Evolutionary conservation across 805 yeast species (phyloP), one percentile per base, ranked within the genome.

Genomic region (Peterozyma toletana): DNA sequence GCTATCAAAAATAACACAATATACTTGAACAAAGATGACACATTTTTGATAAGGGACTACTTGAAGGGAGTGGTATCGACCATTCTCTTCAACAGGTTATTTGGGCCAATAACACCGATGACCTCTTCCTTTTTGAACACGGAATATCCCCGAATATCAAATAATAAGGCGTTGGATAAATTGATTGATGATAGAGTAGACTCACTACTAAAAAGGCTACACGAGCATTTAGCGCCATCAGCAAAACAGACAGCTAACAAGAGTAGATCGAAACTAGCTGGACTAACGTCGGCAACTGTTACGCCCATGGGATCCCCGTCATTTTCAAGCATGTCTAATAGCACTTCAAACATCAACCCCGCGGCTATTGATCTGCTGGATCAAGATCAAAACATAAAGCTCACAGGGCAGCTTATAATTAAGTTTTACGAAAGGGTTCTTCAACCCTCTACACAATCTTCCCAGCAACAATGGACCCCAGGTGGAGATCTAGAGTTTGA

Each of bases 1-100:
- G 27, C 27, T 7, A 21, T 21, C 27, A 21, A 21, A 7, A 21
- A 21, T 21, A 21, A 21, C 27, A 21, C 27, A 21, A 21, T 21
- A 21, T 21, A 21, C 27, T 21, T 7, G 27, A 21, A 21, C 27
- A 21, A 21, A 21, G 27, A 21, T 21, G 27, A 21, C 27, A 21
- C 27, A 21, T 21, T 21, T 21, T 21, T 21, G 27, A 21, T 21
- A 21, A 31, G 34, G 18, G 44, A 44, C 11, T 40, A 39, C 35
- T 40, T 44, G 13, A 34, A 40, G 37, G 47, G 47, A 33, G 38
- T 44, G 11, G 37, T 44, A 33, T 39, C 40, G 21, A 44, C 47
- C 15, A 40, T 44, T n/a, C 40, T 44, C 35, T 44, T 44, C 39
- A 37, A 44, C 16, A 30, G 47, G 16, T 34, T 44, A 11, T 44